phyloP scores from a whole-genome alignment of 2,329 filamentous ascomycete genomes.

The Colletotrichum sp. region DNA sequence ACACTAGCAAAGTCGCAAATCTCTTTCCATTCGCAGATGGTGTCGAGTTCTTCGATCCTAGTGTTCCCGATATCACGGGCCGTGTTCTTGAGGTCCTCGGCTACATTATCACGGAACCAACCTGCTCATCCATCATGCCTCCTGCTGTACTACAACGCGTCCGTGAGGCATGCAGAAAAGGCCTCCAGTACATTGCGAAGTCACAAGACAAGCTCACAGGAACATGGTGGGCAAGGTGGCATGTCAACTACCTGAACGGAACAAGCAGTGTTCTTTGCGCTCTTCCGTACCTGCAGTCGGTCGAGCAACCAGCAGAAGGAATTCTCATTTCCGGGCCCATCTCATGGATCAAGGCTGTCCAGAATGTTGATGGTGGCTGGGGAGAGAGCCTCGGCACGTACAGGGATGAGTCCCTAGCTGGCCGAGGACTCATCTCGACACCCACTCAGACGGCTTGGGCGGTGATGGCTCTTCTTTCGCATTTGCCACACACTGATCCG shows the following conservation, averaged over 20 bases:
- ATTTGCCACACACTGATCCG: background rate
- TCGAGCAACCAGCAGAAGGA: background rate
- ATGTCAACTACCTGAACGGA: slow-evolving; percentile 9
- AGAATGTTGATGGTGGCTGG: slow-evolving; percentile 1
- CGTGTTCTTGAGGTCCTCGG: background rate
- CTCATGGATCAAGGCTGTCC: background rate
- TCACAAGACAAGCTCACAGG: background rate
- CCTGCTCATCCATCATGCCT: background rate
- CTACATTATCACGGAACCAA: background rate
- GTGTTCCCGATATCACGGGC: background rate
- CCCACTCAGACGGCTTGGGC: background rate
- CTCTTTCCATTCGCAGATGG: background rate
- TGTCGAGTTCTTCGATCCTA: slow-evolving; percentile 1
- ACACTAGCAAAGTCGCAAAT: background rate
- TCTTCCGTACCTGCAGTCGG: background rate
- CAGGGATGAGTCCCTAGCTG: background rate
- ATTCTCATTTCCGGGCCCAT: background rate
- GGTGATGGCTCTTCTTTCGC: background rate
- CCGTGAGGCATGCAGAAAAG: background rate
- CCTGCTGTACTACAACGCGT: background rate
- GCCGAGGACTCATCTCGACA: background rate
- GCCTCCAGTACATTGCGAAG: background rate
- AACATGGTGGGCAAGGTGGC: slow-evolving; percentile 5
- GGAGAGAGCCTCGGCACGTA: background rate
- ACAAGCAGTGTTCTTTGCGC: slow-evolving; percentile 3